Base-by-base conservation (phyloP, 2,329 filamentous ascomycete species). In the Arthrinium phaeospermum region DNA sequence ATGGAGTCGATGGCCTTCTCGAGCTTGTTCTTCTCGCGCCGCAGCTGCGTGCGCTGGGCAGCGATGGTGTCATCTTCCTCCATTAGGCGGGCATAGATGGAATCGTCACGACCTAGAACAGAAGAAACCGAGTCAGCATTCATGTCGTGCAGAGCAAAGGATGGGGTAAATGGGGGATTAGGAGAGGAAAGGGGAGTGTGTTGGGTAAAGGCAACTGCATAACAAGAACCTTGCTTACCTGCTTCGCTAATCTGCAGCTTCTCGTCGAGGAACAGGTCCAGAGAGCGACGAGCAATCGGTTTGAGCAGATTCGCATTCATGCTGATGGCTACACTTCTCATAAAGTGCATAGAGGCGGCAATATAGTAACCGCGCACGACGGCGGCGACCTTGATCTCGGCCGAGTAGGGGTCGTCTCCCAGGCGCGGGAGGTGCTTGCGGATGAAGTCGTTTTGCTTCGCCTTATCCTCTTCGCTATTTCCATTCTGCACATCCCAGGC, bases 321-420 rank as follows among this genome's bases (percentile, higher is more conserved):
- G 45, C 76, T 77, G 75, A 81, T 78, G 0, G 79, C 78, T 0
- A 88, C 77, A 0, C 78, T 78, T 41, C 95, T 92, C 0, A 90
- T 85, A 76, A 94, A 92, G 1, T 92, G 87, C 46, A 86, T 82
- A 0, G 90, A 88, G 0, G 93, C 92, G 5, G 92, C 87, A 67
- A 89, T 85, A 77, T 95, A 95, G 79, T 94, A 95, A 0, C 88
- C 91, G 0, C 91, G 85, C 64, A 93, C 86, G 4, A 90, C 90
- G 0, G 90, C 86, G 0, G 92, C 88, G 0, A 92, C 88, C 12
- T 87, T 84, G 0, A 95, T 80, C 77, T 94, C 92, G 0, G 82
- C 80, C 1, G 84, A 78, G 75, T 90, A 94, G 0, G 85, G 83
- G 76, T 94, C 92, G 0, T 83, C 79, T 0, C 86, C 86, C 14